Conservation (phyloP, 805 yeast genomes). For the Vanderwaltozyma tropicalis region DNA sequence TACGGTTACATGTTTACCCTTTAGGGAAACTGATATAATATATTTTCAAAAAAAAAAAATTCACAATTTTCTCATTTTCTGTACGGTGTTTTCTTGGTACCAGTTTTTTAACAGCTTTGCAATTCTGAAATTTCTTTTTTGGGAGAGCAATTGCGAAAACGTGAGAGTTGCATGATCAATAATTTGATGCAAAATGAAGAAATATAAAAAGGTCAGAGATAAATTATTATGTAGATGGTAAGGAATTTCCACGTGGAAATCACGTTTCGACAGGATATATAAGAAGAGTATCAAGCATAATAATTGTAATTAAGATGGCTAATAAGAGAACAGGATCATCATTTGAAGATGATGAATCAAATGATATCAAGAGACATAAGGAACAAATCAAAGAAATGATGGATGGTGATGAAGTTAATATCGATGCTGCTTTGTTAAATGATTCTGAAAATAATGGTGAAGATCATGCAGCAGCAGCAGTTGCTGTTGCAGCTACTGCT, state of each 20-base stretch:
- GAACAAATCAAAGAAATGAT: neutral
- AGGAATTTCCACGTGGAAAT: conserved; percentile 22
- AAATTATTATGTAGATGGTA: neutral
- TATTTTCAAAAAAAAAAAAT: no score
- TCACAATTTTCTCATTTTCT: no score
- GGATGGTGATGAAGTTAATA: conserved; percentile 19
- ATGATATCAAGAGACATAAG: conserved; percentile 1
- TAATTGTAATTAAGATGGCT: neutral
- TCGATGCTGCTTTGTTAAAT: conserved; percentile 23
- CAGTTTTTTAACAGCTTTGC: no score
- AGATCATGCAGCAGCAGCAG: conserved; percentile 12
- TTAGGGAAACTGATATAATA: no score
- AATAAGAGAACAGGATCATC: neutral
- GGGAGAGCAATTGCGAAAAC: no score
- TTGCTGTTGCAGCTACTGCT: conserved; percentile 22
- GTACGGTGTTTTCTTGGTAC: no score
- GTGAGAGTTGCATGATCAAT: neutral
- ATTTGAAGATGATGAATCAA: neutral
- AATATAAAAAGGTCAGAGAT: neutral
- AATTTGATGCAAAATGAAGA: neutral
- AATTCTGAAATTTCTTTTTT: no score
- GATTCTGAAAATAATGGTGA: conserved; percentile 3
- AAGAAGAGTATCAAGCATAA: neutral
- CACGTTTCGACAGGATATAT: conserved; percentile 17
- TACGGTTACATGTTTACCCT: neutral